phyloP scores from a whole-genome alignment of 768 basidiomycete species.

The Collybiopsis luxurians region DNA sequence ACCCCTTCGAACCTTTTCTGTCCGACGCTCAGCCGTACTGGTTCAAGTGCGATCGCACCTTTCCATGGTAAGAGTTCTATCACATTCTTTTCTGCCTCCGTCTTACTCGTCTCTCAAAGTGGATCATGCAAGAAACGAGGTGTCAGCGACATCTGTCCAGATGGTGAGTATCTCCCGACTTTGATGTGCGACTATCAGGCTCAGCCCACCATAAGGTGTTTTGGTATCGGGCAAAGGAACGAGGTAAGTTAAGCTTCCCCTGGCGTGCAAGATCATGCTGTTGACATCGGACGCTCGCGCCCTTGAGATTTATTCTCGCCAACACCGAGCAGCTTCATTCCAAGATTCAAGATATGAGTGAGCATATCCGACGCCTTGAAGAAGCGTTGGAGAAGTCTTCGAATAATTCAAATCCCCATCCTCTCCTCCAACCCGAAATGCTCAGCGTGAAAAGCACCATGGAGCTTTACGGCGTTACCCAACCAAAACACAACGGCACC shows the following conservation, averaged over 20 bases:
- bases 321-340: constrained; percentile 64
- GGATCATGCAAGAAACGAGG: constrained; percentile 49
- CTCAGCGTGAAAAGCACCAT: constrained; percentile 56
- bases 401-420: constrained; percentile 47
- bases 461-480: constrained; percentile 41
- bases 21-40: too few species aligned
- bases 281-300: background rate
- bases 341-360: constrained; percentile 67
- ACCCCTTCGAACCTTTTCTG: constrained; percentile 1
- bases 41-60: constrained; percentile 47
- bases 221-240: constrained; percentile 66
- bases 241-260: constrained; percentile 35
- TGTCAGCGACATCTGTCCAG: constrained; percentile 64
- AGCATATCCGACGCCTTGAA: constrained; percentile 60
- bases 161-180: constrained; percentile 35
- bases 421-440: constrained; percentile 47
- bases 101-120: constrained; percentile 4
- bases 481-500: constrained; percentile 8
- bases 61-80: constrained; percentile 44
- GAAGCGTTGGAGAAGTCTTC: constrained; percentile 43
- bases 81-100: constrained; percentile 21
- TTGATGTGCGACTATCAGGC: background rate
- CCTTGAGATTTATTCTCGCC: constrained; percentile 52
- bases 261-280: background rate
- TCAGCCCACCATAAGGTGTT: constrained; percentile 38